Conservation (phyloP, 2,329 filamentous ascomycete genomes). For the Claviceps pazoutovae region DNA sequence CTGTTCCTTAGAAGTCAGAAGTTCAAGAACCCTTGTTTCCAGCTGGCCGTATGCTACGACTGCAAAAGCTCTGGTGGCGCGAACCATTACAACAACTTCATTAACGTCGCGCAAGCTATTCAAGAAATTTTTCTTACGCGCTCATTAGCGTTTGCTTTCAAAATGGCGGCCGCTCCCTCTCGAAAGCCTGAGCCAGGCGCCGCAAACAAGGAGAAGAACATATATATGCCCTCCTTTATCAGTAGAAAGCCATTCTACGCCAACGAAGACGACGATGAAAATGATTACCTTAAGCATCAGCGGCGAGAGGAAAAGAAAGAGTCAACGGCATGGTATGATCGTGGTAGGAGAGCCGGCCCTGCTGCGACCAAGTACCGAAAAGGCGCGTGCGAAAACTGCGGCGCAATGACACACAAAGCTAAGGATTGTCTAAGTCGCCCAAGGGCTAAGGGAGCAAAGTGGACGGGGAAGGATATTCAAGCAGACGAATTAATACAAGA, state of each 20-base stretch:
- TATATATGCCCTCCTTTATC: conserved; percentile 97
- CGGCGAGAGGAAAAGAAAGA: conserved; percentile 49
- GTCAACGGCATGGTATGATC: conserved; percentile 81
- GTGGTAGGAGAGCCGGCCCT: conserved; percentile 69
- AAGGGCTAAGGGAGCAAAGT: conserved; percentile 77
- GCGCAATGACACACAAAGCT: conserved; percentile 88
- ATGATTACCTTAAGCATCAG: conserved; percentile 94
- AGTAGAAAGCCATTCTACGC: conserved; percentile 96
- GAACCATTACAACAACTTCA: not conserved
- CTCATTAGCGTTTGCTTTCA: not conserved
- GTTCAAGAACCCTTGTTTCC: no score
- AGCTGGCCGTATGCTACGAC: no score
- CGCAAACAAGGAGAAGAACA: conserved; percentile 75
- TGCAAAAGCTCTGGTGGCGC: not conserved
- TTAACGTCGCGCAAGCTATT: not conserved
- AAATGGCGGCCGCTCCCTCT: conserved; percentile 16
- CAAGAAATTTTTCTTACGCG: not conserved
- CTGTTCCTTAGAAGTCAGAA: no score
- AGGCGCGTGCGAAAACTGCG: conserved; percentile 96
- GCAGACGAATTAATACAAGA: conserved; percentile 81
- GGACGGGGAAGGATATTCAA: conserved; percentile 85
- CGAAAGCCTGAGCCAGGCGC: conserved; percentile 22
- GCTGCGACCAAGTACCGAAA: conserved; percentile 95
- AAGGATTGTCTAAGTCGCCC: conserved; percentile 88
- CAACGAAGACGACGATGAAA: conserved; percentile 58